These are phyloP conservation scores for Phytopythium chamaehyphon DNA, from an alignment of 352 stramenopile species.

Conservation along the genomic window DNA sequence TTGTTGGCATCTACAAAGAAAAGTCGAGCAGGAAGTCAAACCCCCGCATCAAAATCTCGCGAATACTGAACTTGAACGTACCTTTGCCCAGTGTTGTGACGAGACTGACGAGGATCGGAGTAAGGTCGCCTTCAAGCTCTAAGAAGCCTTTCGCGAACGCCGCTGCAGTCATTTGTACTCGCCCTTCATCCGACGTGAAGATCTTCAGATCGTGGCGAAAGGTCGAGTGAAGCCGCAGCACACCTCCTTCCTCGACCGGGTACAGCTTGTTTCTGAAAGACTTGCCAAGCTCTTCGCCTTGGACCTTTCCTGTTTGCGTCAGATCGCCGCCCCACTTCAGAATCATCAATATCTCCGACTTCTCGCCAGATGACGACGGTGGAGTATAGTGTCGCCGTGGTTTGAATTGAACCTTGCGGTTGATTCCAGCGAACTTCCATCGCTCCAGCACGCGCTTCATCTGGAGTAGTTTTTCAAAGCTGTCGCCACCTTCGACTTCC, in stretches of 20 bases:
- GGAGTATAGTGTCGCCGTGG: slow-evolving; percentile 60
- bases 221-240: slow-evolving; percentile 98
- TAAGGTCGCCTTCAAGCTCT: slow-evolving; percentile 98
- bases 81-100: slow-evolving; percentile 83
- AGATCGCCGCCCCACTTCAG: slow-evolving; percentile 99
- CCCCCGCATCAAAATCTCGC: neutral
- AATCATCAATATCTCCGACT: slow-evolving; percentile 95
- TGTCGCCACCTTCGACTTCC: slow-evolving; percentile 82
- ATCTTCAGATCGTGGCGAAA: slow-evolving; percentile 99
- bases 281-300: slow-evolving; percentile 94
- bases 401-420: slow-evolving; percentile 95
- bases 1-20: slow-evolving; percentile 78
- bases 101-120: slow-evolving; percentile 98
- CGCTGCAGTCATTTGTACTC: slow-evolving; percentile 99
- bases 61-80: slow-evolving; percentile 13
- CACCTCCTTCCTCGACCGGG: slow-evolving; percentile 88
- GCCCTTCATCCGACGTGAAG: slow-evolving; percentile 98
- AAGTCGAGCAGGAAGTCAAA: too few species aligned
- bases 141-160: slow-evolving; percentile 99
- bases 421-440: slow-evolving; percentile 97
- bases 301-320: slow-evolving; percentile 96
- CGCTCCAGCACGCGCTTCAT: slow-evolving; percentile 96
- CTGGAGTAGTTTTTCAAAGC: slow-evolving; percentile 92
- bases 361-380: slow-evolving; percentile 41
- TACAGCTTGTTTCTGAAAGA: slow-evolving; percentile 90